These are phyloP conservation scores for Chimonanthus salicifolius DNA, from an alignment of 164 flowering plant genomes.

Conservation along the genomic window DNA sequence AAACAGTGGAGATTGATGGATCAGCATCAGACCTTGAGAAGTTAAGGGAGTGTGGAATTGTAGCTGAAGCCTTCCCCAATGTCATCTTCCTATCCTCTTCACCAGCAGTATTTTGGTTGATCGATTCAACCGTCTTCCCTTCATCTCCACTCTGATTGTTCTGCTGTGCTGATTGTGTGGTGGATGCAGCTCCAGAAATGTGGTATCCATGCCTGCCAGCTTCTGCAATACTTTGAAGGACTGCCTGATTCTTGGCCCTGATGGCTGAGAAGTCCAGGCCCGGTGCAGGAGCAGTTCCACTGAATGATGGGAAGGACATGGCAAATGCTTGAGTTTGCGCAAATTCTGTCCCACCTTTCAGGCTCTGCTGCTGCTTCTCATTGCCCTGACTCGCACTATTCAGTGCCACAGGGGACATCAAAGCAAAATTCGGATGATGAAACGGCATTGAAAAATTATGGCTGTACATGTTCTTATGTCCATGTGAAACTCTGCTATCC, in stretches of 20 bases:
- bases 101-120: slow-evolving; percentile 9
- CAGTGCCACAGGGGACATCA: slow-evolving; percentile 49
- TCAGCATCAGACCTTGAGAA: slow-evolving; percentile 67
- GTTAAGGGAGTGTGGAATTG: slow-evolving; percentile 51
- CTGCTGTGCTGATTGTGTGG: slow-evolving; percentile 50
- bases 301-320: slow-evolving; percentile 65
- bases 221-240: slow-evolving; percentile 67
- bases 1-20: slow-evolving; percentile 29
- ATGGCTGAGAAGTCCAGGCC: slow-evolving; percentile 68
- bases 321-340: slow-evolving; percentile 64
- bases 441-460: slow-evolving; percentile 59
- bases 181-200: slow-evolving; percentile 47
- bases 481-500: slow-evolving; percentile 57
- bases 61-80: slow-evolving; percentile 28
- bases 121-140: slow-evolving; percentile 38
- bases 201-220: slow-evolving; percentile 55
- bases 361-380: slow-evolving; percentile 43
- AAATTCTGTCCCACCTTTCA: slow-evolving; percentile 60
- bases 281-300: slow-evolving; percentile 42
- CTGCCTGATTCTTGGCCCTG: slow-evolving; percentile 49
- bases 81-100: slow-evolving; percentile 55
- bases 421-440: slow-evolving; percentile 57
- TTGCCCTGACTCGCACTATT: slow-evolving; percentile 32
- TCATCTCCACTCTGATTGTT: slow-evolving; percentile 41
- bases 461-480: slow-evolving; percentile 44